These are phyloP conservation scores for Pseudogymnoascus verrucosus DNA, from an alignment of 2,329 filamentous ascomycete species.

Conservation along the genomic window DNA sequence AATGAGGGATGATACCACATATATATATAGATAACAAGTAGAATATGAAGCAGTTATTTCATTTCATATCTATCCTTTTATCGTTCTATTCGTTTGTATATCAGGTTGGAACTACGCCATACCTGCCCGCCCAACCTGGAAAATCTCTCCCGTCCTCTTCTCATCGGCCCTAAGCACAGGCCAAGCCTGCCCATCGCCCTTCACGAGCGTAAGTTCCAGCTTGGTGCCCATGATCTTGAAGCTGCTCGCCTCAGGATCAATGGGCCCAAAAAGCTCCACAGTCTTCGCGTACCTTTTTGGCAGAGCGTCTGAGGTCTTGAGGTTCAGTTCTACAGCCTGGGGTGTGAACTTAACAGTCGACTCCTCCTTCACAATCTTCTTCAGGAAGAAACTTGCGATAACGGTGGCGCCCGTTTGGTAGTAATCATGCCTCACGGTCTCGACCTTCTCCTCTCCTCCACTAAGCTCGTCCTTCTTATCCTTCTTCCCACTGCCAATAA, in stretches of 20 bases:
- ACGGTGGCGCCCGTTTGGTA: slow-evolving; percentile 84
- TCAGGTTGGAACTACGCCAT: slow-evolving; percentile 17
- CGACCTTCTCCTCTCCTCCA: slow-evolving; percentile 64
- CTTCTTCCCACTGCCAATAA: slow-evolving; percentile 66
- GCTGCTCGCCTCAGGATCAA: slow-evolving; percentile 58
- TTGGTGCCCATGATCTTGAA: slow-evolving; percentile 66
- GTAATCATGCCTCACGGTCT: slow-evolving; percentile 78
- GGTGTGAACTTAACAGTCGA: slow-evolving; percentile 64
- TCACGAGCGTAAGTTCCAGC: slow-evolving; percentile 56
- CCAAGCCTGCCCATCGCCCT: slow-evolving; percentile 59
- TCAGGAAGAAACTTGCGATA: slow-evolving; percentile 88
- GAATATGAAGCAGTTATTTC: neutral
- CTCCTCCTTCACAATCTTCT: slow-evolving; percentile 84
- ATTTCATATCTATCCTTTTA: neutral
- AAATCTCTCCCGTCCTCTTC: slow-evolving; percentile 64
- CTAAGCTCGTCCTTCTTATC: slow-evolving; percentile 28
- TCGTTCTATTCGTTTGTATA: neutral
- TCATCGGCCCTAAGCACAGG: slow-evolving; percentile 60
- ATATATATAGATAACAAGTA: neutral
- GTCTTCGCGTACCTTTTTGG: slow-evolving; percentile 70
- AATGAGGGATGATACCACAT: neutral
- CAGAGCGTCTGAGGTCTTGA: slow-evolving; percentile 69
- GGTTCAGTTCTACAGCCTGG: slow-evolving; percentile 62
- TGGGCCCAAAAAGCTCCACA: slow-evolving; percentile 67
- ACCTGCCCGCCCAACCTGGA: slow-evolving; percentile 80